These are phyloP conservation scores for Xylariaceae sp. DNA, from an alignment of 2,329 filamentous ascomycete genomes.

Conservation along the genomic window DNA sequence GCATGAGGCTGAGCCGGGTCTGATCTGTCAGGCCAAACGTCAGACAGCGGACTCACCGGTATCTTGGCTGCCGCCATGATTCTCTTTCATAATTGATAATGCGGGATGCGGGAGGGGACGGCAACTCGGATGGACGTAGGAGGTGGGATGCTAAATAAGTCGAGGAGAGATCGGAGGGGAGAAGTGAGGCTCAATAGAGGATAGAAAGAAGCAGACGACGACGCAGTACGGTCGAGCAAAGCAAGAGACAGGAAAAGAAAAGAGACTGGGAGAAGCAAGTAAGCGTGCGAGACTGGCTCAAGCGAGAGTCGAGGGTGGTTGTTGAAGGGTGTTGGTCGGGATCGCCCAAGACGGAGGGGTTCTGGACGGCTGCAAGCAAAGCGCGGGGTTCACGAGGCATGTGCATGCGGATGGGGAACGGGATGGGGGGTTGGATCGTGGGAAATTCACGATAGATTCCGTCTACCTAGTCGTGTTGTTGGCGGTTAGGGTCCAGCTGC, in stretches of 20 bases:
- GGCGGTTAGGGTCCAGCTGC: too few species aligned
- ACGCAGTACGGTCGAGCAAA: background rate
- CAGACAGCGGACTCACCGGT: constrained; percentile 36
- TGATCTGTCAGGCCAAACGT: constrained; percentile 11
- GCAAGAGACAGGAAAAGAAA: constrained; percentile 2
- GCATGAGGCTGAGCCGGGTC: constrained; percentile 17
- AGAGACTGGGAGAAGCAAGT: background rate
- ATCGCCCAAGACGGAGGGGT: background rate
- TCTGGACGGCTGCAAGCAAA: constrained; percentile 15
- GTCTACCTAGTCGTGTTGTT: too few species aligned
- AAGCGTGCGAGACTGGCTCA: constrained; percentile 18
- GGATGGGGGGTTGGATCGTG: constrained; percentile 7
- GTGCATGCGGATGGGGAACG: background rate
- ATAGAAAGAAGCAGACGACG: background rate
- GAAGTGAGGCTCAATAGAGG: constrained; percentile 2
- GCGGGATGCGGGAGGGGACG: constrained; percentile 8
- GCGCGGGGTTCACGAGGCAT: constrained; percentile 18
- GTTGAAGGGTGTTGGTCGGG: background rate
- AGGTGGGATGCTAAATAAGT: background rate
- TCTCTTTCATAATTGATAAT: constrained; percentile 44
- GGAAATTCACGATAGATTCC: constrained; percentile 4
- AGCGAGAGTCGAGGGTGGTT: constrained; percentile 8
- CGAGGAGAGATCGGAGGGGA: constrained; percentile 3
- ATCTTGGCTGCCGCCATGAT: constrained; percentile 41
- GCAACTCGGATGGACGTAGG: background rate